Conservation (phyloP, 108 stramenopile species). For the Skeletonema costatum region DNA sequence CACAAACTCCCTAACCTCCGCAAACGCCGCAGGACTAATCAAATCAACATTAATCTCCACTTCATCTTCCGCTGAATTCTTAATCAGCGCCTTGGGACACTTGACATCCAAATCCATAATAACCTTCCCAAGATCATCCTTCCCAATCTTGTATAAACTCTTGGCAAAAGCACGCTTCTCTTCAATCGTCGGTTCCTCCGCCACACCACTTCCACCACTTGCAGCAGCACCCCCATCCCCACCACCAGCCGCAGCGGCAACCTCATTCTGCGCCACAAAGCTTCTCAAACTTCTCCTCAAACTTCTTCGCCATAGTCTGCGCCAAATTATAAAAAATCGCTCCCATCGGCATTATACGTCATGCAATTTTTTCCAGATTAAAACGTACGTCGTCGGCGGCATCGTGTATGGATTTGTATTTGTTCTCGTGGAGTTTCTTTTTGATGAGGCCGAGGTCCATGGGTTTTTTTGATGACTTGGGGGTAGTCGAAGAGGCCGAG, state of each 20-base stretch:
- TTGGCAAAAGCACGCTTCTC: constrained; percentile 88
- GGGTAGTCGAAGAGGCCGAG: constrained; percentile 95
- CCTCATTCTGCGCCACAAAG: constrained; percentile 36
- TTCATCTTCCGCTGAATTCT: constrained; percentile 89
- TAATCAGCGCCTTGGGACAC: constrained; percentile 86
- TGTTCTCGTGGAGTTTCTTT: constrained; percentile 68
- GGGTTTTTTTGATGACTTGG: constrained; percentile 90
- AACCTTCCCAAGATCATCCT: constrained; percentile 89
- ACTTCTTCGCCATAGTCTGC: constrained; percentile 67
- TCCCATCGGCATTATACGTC: constrained; percentile 94
- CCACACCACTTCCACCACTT: not conserved
- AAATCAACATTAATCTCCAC: constrained; percentile 95
- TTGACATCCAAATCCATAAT: constrained; percentile 89
- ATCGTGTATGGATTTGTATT: constrained; percentile 78
- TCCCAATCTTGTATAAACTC: constrained; percentile 82
- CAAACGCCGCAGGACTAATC: constrained; percentile 76
- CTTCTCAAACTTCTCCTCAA: constrained; percentile 82
- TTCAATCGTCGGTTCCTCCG: constrained; percentile 68
- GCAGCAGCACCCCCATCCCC: not conserved
- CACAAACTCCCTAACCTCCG: constrained; percentile 70
- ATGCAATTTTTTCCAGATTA: constrained; percentile 96
- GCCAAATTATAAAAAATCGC: constrained; percentile 87
- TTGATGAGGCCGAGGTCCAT: constrained; percentile 97
- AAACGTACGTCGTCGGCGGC: constrained; percentile 91
- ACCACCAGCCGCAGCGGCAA: not conserved